Conservation (phyloP, 148 eudicot genomes). For the Persicaria tinctoria region DNA sequence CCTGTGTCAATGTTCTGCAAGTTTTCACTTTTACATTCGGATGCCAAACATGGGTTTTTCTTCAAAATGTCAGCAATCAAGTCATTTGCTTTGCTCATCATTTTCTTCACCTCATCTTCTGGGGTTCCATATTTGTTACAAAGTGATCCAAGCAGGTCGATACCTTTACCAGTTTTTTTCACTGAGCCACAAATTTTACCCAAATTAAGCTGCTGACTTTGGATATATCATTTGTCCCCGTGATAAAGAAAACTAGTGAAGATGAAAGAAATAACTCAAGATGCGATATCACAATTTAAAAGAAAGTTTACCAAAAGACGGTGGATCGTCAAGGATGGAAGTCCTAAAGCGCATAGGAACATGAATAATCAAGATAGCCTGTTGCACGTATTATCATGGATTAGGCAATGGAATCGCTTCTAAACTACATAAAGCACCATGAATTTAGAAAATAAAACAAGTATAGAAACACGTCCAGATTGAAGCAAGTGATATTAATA, state of each 20-base stretch:
- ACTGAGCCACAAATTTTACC: constrained; percentile 32
- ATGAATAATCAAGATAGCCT: constrained; percentile 90
- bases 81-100: constrained; percentile 61
- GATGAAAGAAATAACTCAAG: background rate
- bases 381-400: constrained; percentile 22
- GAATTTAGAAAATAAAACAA: background rate
- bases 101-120: constrained; percentile 76
- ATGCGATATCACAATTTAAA: background rate
- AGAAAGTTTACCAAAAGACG: constrained; percentile 43
- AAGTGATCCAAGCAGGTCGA: constrained; percentile 79
- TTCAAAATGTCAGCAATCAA: constrained; percentile 57
- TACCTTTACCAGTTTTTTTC: constrained; percentile 52
- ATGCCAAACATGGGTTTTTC: constrained; percentile 50
- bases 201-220: constrained; percentile 2
- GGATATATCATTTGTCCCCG: background rate
- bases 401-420: constrained; percentile 4
- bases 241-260: constrained; percentile 1
- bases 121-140: constrained; percentile 67
- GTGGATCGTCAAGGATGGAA: constrained; percentile 44
- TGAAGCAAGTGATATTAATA: background rate
- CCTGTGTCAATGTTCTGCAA: constrained; percentile 64
- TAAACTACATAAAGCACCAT: background rate
- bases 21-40: constrained; percentile 46
- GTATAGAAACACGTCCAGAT: background rate
- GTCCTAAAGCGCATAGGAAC: constrained; percentile 65